Evolutionary conservation across 192 early-diverging fungal species (phyloP), one percentile per base, ranked within the genome.

Genomic region (Pilaira anomala): DNA sequence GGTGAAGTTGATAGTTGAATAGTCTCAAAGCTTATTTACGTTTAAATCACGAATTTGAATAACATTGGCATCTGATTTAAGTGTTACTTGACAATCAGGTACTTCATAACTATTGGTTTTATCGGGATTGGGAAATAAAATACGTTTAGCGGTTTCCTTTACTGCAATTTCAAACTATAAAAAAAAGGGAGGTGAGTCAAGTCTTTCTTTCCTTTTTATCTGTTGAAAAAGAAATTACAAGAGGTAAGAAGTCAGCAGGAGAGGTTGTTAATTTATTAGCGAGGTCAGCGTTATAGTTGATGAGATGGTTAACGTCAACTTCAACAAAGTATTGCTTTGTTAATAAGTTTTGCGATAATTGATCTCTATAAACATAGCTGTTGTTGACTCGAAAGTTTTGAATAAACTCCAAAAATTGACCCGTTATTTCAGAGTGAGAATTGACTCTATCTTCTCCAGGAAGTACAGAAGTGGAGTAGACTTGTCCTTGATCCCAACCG

Each of bases 301-400:
- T 85, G 63, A 97, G 77, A 69, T 96, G 89, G 42, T 83, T 86
- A 75, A 98, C 78, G 63, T 94, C 89, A 13, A 98, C 91, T 66
- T 98, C 85, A 49, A 98, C 74, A 64, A 87, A 84, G 64, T 87
- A 81, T 48, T 89, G 84, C 65, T 88, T 84, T 36, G 89, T 74
- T 48, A 88, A 82, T 25, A 88, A 67, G 78, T 97, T 96, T 62
- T 92, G 85, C 29, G 85, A 85, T 55, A 96, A 83, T 81, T 95
- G 93, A 78, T 98, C 93, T 78, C 94, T 89, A 59, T 95, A 95
- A 53, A 93, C 79, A 78, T 87, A 94, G 53, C 85, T 80, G 65
- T 91, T 88, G 74, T 89, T 90, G 56, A 94, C 70, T 60, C 88
- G 85, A 68, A 94, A 97, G 63, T 89, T 88, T 52, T 91, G 83